Evolutionary conservation across 1,284 basidiomycete genomes (phyloP), one percentile per base, ranked within the genome.

Genomic region (Microbotryum intermedium): DNA sequence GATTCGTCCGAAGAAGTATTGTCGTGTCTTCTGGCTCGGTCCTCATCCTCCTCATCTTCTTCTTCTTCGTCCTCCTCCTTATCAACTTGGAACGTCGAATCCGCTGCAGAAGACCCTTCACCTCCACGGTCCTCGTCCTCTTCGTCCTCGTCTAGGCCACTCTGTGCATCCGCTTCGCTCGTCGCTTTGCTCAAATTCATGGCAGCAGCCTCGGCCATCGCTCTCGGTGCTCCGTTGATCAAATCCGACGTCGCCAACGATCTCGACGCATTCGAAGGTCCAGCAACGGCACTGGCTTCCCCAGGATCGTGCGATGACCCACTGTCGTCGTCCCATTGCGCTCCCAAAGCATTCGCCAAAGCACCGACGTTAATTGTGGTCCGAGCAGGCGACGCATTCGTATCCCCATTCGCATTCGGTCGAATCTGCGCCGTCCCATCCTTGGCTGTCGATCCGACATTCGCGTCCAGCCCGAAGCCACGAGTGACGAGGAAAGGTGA

Each of bases 401-500:
- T 2, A 7, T 18, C n/a, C 50, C 13, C 34, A 11, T 39, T 39
- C 4, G 34, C 34, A 11, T 39, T 39, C 4, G 34, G 2, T 39
- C 34, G 34, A 1, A 39, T 39, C 10, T 34, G n/a, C 4, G 50
- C 50, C 21, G 10, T 30, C 30, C 26, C 64, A 23, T 62, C 65
- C 7, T 57, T 53, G 43, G 59, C 62, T 28, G 62, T 64, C 25
- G 57, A 57, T 6, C 65, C 65, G 2, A 66, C 66, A 1, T 66
- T 53, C 4, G 50, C 55, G 1, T 28, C 50, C 23, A 64, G 44
- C 2, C 62, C 60, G 11, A 71, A 70, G 1, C 71, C 79, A 62
- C 84, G 77, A 8, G 85, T 79, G 44, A 92, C 76, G 46, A 95
- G 77, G 77, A 95, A 97, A 6, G 94, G 94, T 64, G 86, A 92